A percentile compares a stretch with the other conserved stretches of the same genome.
Evolutionary conservation across 169 alveolate species (phyloP).

Genomic region (Miamiensis avidus): DNA sequence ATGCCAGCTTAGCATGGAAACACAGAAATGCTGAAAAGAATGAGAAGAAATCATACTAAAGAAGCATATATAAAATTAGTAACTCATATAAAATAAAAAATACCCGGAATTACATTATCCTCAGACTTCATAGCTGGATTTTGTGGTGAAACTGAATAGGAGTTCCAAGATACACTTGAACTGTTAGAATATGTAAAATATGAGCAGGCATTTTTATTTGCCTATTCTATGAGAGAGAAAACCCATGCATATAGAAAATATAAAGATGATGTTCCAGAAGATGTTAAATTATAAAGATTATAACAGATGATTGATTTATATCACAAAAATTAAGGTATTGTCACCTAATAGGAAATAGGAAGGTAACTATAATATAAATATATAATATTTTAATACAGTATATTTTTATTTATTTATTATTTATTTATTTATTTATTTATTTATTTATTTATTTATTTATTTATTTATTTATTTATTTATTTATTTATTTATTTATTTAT

Average conservation of each 20-base stretch:
- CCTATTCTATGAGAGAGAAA: conserved; percentile 73
- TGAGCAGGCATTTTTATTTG: conserved; percentile 75
- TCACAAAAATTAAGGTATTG: conserved; percentile 21
- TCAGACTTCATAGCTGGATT: conserved; percentile 80
- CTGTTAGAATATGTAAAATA: conserved; percentile 61
- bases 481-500: too few relatives aligned
- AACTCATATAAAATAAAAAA: conserved; percentile 38
- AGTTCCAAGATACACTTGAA: conserved; percentile 64
- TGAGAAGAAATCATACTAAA: conserved; percentile 77
- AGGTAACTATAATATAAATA: conserved; percentile 8
- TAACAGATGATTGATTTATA: conserved; percentile 49
- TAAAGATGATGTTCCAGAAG: conserved; percentile 74
- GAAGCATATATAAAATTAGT: conserved; percentile 61
- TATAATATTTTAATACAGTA: background rate
- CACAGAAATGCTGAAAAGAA: conserved; percentile 56
- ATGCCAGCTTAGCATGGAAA: conserved; percentile 80
- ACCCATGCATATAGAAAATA: conserved; percentile 74
- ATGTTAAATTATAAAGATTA: conserved; percentile 61
- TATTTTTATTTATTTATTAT: too few relatives aligned
- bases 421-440: too few relatives aligned
- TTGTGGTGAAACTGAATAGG: conserved; percentile 82
- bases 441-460: too few relatives aligned
- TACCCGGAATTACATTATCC: conserved; percentile 70
- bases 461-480: too few relatives aligned
- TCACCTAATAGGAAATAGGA: conserved; percentile 53